Evolutionary conservation across 2,329 filamentous ascomycete species (phyloP).

Genomic region (Xylariales sp.): DNA sequence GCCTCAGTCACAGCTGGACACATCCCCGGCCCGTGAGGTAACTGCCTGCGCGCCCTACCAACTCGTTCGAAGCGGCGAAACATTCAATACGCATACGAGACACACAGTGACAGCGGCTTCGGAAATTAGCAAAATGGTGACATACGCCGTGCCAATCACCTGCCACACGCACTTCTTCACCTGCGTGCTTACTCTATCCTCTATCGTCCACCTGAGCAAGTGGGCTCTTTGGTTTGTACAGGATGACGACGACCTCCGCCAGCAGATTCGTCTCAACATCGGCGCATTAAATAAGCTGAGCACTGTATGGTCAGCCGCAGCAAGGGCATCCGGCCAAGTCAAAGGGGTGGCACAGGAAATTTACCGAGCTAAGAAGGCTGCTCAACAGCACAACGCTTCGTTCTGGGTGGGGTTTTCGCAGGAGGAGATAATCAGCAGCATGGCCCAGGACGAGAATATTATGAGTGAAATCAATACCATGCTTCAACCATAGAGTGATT

Average conservation of each 20-base stretch:
- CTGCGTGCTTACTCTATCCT: conserved; percentile 72
- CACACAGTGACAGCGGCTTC: conserved; percentile 78
- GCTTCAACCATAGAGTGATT: conserved; percentile 19
- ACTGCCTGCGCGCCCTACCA: conserved; percentile 64
- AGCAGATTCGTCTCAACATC: conserved; percentile 74
- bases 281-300: conserved; percentile 68
- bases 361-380: conserved; percentile 51
- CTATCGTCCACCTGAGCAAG: conserved; percentile 76
- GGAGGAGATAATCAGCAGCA: conserved; percentile 50
- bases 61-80: conserved; percentile 41
- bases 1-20: conserved; percentile 71
- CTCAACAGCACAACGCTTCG: conserved; percentile 45
- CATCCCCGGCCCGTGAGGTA: conserved; percentile 50
- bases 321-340: conserved; percentile 66
- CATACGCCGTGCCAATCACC: conserved; percentile 66
- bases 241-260: conserved; percentile 63
- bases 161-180: conserved; percentile 82
- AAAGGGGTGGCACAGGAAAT: conserved; percentile 77
- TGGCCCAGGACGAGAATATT: conserved; percentile 54
- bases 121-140: conserved; percentile 70
- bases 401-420: conserved; percentile 53
- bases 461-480: conserved; percentile 51
- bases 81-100: conserved; percentile 65
- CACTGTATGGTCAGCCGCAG: conserved; percentile 68
- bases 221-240: conserved; percentile 64